Evolutionary conservation across 2,329 filamentous ascomycete genomes (phyloP).

Genomic region (Diaporthe sp.): DNA sequence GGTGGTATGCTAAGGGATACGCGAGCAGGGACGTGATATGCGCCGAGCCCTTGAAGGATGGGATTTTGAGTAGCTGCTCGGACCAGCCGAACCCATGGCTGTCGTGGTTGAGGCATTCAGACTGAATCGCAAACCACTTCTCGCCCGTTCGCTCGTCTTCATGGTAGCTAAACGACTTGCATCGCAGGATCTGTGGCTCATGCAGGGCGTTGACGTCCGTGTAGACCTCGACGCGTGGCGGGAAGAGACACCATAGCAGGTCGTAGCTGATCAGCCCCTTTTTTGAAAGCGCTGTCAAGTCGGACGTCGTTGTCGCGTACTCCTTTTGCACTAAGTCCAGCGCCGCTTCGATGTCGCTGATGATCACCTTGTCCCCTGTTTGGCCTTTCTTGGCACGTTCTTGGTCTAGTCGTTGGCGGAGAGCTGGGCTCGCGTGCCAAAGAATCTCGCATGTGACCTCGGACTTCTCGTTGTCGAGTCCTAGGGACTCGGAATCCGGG

Average conservation of each 20-base stretch:
- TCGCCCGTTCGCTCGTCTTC: not conserved
- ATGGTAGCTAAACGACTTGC: not conserved
- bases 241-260: not conserved
- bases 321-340: not conserved
- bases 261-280: not conserved
- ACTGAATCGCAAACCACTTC: not conserved
- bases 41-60: not conserved
- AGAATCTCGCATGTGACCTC: not conserved
- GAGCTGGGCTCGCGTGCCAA: not conserved
- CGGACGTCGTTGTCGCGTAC: not conserved
- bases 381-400: not conserved
- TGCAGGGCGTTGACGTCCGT: not conserved
- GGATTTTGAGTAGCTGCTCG: not conserved
- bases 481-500: not conserved
- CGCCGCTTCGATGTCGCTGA: not conserved
- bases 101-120: not conserved
- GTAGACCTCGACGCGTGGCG: not conserved
- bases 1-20: not conserved
- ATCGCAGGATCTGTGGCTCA: not conserved
- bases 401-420: not conserved
- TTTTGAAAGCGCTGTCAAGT: not conserved
- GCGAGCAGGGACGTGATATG: not conserved
- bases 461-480: not conserved
- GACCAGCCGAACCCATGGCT: not conserved
- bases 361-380: not conserved